Base-by-base conservation (phyloP, 2,329 filamentous ascomycete genomes). In the Pleurostoma richardsiae region DNA sequence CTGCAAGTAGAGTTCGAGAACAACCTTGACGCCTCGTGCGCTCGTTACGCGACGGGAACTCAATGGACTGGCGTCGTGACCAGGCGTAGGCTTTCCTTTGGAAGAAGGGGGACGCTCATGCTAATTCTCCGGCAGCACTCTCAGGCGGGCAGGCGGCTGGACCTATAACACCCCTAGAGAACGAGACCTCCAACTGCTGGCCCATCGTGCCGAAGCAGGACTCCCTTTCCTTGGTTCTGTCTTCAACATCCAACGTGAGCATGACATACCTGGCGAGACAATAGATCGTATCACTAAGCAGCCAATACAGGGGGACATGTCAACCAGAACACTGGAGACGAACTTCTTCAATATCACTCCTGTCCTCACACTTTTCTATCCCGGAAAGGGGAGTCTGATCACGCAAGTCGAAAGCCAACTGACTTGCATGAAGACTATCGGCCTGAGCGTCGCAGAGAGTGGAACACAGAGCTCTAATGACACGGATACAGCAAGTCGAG, bases 341-440 rank as follows among this genome's bases (percentile, higher is more conserved):
- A 50, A 53, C 30, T 8, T 40, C n/a, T 54, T 30, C 31, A 51
- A 47, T n/a, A 54, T 59, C 30, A 59, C 56, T 1, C 56, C 56
- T 2, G 49, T 58, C 19, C 43, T 59, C 11, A 59, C 56, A 1
- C 38, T 58, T 11, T 58, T 57, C 43, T 59, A 50, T 8, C 52
- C 53, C 1, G 48, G 44, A 3, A 46, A 53, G 10, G 47, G 45
- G 29, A 53, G 48, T 29, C 5, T 49, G 1, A 39, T 53, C 8
- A 40, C n/a, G 5, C 39, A 44, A 4, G 31, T 44, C 10, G 55
- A 58, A 11, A 54, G 53, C 26, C 55, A 55, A 4, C 10, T 59
- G 31, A 42, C 53, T 5, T 59, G 56, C 29, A 11, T 57, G 30
- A 59, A 59, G 40, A 45, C 48, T 4, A 47, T 59, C 19, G 55